Evolutionary conservation across 345 rosid genomes (phyloP).

Genomic region (Gossypium herbaceum): DNA sequence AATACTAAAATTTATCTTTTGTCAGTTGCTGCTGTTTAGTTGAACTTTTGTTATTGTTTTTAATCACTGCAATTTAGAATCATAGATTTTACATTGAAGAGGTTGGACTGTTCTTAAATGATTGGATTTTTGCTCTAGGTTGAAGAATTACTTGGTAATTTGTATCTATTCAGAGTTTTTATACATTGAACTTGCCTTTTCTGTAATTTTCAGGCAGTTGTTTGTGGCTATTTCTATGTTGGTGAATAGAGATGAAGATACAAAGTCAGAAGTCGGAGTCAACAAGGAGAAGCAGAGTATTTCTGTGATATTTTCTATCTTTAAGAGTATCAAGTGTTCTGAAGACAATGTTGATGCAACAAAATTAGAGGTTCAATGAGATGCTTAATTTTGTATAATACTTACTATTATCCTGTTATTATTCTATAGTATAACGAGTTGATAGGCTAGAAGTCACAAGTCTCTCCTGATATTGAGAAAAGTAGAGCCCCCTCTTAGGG

Average conservation of each 20-base stretch:
- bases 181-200: neutral
- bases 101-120: neutral
- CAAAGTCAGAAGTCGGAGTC: slow-evolving; percentile 53
- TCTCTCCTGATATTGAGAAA: neutral
- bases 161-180: neutral
- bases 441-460: neutral
- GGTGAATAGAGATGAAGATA: slow-evolving; percentile 76
- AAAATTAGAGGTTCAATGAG: slow-evolving; percentile 66
- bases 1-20: neutral
- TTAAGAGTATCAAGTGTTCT: slow-evolving; percentile 33
- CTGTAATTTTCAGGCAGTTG: slow-evolving; percentile 60
- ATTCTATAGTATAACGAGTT: slow-evolving; percentile 12
- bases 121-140: neutral
- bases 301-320: neutral
- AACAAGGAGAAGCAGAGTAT: slow-evolving; percentile 66
- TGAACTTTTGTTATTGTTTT: neutral
- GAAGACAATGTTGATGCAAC: slow-evolving; percentile 70
- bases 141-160: slow-evolving; percentile 1
- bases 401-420: neutral
- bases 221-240: slow-evolving; percentile 60
- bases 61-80: neutral
- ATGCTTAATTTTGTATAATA: neutral
- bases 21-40: neutral
- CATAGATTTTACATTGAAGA: neutral
- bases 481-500: neutral